Conservation (phyloP, 495 filamentous ascomycete species). For the Xylaria castorea region DNA sequence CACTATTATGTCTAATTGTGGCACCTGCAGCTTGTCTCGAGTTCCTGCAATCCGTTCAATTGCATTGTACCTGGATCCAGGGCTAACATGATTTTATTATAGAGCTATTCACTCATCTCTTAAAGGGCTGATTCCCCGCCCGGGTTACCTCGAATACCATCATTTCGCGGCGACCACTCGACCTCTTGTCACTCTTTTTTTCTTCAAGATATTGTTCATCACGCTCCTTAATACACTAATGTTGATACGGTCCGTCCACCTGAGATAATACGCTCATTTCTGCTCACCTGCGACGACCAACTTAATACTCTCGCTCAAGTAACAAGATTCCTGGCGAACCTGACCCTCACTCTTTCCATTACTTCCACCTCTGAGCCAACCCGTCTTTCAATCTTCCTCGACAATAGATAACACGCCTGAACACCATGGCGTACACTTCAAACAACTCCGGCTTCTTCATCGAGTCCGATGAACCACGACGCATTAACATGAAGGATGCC, state of each 20-base stretch:
- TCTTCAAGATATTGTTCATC: slow-evolving; percentile 52
- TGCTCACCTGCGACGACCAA: slow-evolving; percentile 49
- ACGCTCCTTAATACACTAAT: slow-evolving; percentile 64
- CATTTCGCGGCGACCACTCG: slow-evolving; percentile 49
- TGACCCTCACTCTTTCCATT: slow-evolving; percentile 53
- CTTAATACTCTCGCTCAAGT: slow-evolving; percentile 46
- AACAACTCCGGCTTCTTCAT: slow-evolving; percentile 79
- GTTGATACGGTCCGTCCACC: slow-evolving; percentile 48
- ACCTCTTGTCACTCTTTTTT: slow-evolving; percentile 55
- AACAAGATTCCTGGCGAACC: slow-evolving; percentile 60
- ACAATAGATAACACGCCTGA: slow-evolving; percentile 31
- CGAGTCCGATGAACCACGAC: slow-evolving; percentile 71
- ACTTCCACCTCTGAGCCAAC: slow-evolving; percentile 32
- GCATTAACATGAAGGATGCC: slow-evolving; percentile 70
- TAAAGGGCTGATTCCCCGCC: slow-evolving; percentile 49
- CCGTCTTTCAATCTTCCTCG: slow-evolving; percentile 27
- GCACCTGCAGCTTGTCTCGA: slow-evolving; percentile 38
- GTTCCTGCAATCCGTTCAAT: slow-evolving; percentile 35
- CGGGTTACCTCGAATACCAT: slow-evolving; percentile 42
- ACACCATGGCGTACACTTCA: slow-evolving; percentile 77
- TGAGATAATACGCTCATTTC: slow-evolving; percentile 55
- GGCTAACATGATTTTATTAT: slow-evolving; percentile 39
- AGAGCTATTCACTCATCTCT: slow-evolving; percentile 43
- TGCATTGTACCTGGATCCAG: slow-evolving; percentile 35
- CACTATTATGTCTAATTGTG: slow-evolving; percentile 39